These are phyloP conservation scores for Truncatella angustata DNA, from an alignment of 2,329 filamentous ascomycete genomes.

Conservation along the genomic window DNA sequence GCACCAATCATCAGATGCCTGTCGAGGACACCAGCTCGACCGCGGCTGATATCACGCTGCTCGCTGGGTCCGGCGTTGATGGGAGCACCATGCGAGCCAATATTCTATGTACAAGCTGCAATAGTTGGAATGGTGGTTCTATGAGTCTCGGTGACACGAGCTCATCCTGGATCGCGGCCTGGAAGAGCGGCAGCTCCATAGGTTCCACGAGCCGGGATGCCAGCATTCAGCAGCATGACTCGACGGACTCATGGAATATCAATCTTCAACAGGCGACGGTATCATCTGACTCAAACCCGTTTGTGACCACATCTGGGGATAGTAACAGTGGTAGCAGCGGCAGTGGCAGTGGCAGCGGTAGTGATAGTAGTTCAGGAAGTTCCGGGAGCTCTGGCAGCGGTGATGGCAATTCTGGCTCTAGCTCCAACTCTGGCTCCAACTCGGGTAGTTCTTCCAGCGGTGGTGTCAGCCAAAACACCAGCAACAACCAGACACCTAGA, in stretches of 20 bases:
- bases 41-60: slow-evolving; percentile 46
- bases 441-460: slow-evolving; percentile 10
- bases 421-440: slow-evolving; percentile 9
- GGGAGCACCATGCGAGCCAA: slow-evolving; percentile 58
- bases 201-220: slow-evolving; percentile 39
- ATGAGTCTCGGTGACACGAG: slow-evolving; percentile 40
- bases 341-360: slow-evolving; percentile 12
- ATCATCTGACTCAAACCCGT: slow-evolving; percentile 51
- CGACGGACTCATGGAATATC: slow-evolving; percentile 40
- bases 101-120: slow-evolving; percentile 53
- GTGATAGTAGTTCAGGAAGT: slow-evolving; percentile 13
- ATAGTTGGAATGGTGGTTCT: slow-evolving; percentile 40
- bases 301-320: slow-evolving; percentile 27
- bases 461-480: slow-evolving; percentile 11
- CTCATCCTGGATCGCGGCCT: slow-evolving; percentile 53
- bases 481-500: slow-evolving; percentile 12
- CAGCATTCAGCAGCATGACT: slow-evolving; percentile 46
- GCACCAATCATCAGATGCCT: slow-evolving; percentile 47
- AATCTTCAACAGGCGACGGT: slow-evolving; percentile 48
- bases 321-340: slow-evolving; percentile 12
- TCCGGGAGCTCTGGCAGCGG: slow-evolving; percentile 12
- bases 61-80: slow-evolving; percentile 57
- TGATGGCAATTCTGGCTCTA: neutral
- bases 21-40: slow-evolving; percentile 36
- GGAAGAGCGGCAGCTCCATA: slow-evolving; percentile 46